Conservation (phyloP, 139 green algal genomes). For the Chlorella vulgaris region DNA sequence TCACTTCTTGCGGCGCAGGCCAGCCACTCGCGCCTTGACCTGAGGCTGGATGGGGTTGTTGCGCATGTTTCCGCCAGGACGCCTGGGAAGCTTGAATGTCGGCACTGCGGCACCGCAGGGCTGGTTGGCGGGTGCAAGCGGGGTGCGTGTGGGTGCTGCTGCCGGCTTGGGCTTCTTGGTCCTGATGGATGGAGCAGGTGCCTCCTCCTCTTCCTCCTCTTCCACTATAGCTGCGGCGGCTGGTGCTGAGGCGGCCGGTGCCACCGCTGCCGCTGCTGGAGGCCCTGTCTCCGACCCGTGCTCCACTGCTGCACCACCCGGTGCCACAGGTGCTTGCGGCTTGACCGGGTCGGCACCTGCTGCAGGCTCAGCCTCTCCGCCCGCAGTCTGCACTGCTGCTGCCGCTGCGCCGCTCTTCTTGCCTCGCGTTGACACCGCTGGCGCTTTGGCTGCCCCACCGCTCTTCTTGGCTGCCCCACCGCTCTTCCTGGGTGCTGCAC, state of each 20-base stretch:
- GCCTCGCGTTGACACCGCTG: background rate
- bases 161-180: constrained; percentile 17
- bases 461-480: background rate
- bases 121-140: too few relatives aligned
- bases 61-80: background rate
- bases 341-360: background rate
- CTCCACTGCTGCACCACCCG: too few relatives aligned
- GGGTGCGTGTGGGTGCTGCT: too few relatives aligned
- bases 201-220: background rate
- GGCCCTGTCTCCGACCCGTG: background rate
- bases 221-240: background rate
- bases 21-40: background rate
- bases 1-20: constrained; percentile 31
- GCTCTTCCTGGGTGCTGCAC: constrained; percentile 1
- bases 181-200: background rate
- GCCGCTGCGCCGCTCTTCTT: background rate
- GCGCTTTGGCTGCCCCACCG: background rate
- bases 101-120: too few relatives aligned
- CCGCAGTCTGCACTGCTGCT: background rate
- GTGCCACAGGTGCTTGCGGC: background rate
- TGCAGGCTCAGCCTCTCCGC: background rate
- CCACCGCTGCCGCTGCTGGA: background rate
- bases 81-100: too few relatives aligned
- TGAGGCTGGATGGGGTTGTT: constrained; percentile 18
- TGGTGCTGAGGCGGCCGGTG: background rate